Percentiles rank a stretch among this genome's conserved stretches.
phyloP scores from a whole-genome alignment of 345 rosid species.

The Angophora floribunda region DNA sequence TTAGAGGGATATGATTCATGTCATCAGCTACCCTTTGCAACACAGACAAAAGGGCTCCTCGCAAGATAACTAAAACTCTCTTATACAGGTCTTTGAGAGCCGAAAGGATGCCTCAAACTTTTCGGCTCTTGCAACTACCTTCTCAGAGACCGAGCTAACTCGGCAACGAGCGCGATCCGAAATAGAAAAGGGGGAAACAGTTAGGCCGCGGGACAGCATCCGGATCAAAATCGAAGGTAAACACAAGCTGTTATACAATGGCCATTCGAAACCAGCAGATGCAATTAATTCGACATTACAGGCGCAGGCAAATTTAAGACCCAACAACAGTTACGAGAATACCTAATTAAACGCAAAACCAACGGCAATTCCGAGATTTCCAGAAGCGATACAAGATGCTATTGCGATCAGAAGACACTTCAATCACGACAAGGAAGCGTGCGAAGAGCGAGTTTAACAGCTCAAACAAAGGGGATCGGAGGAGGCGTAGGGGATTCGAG shows the following conservation, averaged over 20 bases:
- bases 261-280: not conserved
- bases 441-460: not conserved
- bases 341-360: not conserved
- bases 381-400: not conserved
- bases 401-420: not conserved
- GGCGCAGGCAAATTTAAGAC: not conserved
- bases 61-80: not conserved
- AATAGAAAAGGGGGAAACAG: not conserved
- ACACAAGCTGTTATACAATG: not conserved
- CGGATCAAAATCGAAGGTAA: not conserved
- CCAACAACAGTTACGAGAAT: not conserved
- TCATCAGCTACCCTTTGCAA: not conserved
- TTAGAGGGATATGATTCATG: not conserved
- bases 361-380: not conserved
- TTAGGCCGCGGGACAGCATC: not conserved
- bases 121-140: too few species aligned
- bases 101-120: not conserved
- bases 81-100: not conserved
- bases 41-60: not conserved
- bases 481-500: not conserved
- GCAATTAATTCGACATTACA: not conserved
- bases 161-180: not conserved
- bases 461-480: not conserved
- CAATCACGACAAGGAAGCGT: not conserved
- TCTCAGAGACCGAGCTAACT: not conserved